Base-by-base conservation (phyloP, 305 asterid species). In the Fraxinus paxiana region DNA sequence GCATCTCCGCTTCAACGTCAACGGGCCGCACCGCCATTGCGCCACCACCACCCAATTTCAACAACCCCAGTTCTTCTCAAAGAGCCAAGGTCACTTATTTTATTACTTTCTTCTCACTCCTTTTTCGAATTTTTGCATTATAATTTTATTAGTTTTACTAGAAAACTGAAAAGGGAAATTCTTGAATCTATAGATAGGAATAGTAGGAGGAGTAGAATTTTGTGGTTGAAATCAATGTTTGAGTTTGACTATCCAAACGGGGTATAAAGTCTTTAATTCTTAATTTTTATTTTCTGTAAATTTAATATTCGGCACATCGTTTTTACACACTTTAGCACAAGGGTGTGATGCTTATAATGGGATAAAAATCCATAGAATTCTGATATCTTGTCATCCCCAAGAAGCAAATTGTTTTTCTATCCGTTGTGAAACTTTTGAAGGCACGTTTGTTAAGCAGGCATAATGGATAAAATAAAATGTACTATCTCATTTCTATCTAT, bases 31-130 rank as follows among this genome's bases (percentile, higher is more conserved):
- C 69, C 86, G 77, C 85, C 43, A n/a, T 56, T 75, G 79, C 83
- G 1, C 77, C 85, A 2, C 82, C 88, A 10, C 13, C 34, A 37
- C 43, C 43, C 35, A 83, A 17, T 77, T 71, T 24, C 84, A 78
- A 24, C 63, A 82, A 73, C 17, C 90, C 91, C 48, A 83, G 81
- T 73, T 82, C 89, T 26, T 86, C 91, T 77, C 78, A 20, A 34
- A 76, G 85, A 79, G 30, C 73, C 78, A 87, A 87, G 85, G 91
- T 87, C 26, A 3, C 81, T 77, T 67, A 7, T 72, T 73, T 37
- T 51, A 24, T 33, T 17, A 5, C 65, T 7, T 43, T 30, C 8
- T 10, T 63, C 61, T 61, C 51, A 43, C n/a, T 24, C 28, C 15
- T 59, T 46, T 65, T 15, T 46, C 46, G 12, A 15, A 8, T 82